Base-by-base conservation (phyloP, 768 basidiomycete species). In the Lyophyllum atratum region DNA sequence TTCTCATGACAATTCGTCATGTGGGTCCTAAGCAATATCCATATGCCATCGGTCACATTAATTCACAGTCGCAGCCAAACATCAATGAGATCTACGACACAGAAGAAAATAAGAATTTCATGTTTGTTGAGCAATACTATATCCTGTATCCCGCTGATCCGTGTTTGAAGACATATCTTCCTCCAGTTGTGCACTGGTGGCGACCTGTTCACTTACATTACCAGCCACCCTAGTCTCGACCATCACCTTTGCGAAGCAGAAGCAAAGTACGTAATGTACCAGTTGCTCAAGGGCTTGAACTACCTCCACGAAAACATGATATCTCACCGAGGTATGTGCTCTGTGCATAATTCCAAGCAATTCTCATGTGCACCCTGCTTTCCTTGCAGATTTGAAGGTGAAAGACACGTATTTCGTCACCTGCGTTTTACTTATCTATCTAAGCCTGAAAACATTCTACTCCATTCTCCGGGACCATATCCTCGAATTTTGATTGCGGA, bases 181-280 rank as follows among this genome's bases (percentile, higher is more conserved):
- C 84, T 93, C 31, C 87, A 93, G 69, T 77, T 93, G 8, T 92
- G 89, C 64, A 92, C 91, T 0, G 91, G 92, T 10, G 92, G 91
- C 22, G 92, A 93, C 65, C 80, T 93, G n/a, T 93, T 93, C 70
- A 90, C 89, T 2, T 92, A 93, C 70, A 88, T 93, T 60, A 85
- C 83, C 15, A 85, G 79, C 54, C 80, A 85, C 57, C 73, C 80
- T 17, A 80, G 81, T 24, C 74, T 72, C 31, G 74, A 74, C 24
- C 67, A 72, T 55, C 81, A 76, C 54, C 76, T 93, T 17, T 85
- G 84, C 59, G 89, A 92, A 73, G 87, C 89, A 15, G 92, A 93
- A 70, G 85, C 87, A 7, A 92, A 92, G 71, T 93, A 90, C 66
- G 85, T 92, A 52, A 89, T 89, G 78, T 93, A 82, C 63, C 92